These are phyloP conservation scores for Xylaria sp. DNA, from an alignment of 2,329 filamentous ascomycete genomes.

Conservation along the genomic window DNA sequence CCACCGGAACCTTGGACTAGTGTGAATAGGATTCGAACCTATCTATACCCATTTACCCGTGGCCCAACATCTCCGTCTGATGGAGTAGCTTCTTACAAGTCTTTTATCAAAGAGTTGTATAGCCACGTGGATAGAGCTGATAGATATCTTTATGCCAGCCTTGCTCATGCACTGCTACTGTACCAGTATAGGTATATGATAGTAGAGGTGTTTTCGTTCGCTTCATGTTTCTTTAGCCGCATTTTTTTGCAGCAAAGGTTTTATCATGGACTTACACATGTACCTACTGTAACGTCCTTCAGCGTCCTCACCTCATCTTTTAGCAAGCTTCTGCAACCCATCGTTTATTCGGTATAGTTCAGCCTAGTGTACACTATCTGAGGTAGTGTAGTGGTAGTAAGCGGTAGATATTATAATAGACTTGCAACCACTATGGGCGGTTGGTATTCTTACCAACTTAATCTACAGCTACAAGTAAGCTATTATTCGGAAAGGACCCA, in stretches of 20 bases:
- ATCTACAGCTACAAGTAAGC: background rate
- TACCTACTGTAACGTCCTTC: background rate
- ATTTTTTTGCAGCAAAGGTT: background rate
- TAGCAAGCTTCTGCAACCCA: slow-evolving; percentile 31
- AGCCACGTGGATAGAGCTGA: background rate
- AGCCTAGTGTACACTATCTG: too few species aligned
- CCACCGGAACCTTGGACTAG: too few species aligned
- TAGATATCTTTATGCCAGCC: background rate
- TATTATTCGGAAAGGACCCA: too few species aligned
- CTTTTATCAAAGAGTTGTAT: background rate
- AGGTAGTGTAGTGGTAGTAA: too few species aligned
- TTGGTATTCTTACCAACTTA: too few species aligned
- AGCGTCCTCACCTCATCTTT: slow-evolving; percentile 11
- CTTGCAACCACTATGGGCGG: too few species aligned
- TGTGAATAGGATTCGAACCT: too few species aligned
- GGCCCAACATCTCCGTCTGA: too few species aligned
- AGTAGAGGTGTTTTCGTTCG: background rate
- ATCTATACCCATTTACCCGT: too few species aligned
- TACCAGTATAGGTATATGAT: too few species aligned
- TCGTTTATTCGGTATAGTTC: slow-evolving; percentile 18
- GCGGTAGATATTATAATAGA: too few species aligned
- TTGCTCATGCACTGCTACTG: background rate
- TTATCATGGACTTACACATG: background rate
- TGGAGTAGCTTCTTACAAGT: background rate
- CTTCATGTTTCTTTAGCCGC: slow-evolving; percentile 8